phyloP scores from a whole-genome alignment of 2,329 filamentous ascomycete genomes.

The Trichoderma pleuroti region DNA sequence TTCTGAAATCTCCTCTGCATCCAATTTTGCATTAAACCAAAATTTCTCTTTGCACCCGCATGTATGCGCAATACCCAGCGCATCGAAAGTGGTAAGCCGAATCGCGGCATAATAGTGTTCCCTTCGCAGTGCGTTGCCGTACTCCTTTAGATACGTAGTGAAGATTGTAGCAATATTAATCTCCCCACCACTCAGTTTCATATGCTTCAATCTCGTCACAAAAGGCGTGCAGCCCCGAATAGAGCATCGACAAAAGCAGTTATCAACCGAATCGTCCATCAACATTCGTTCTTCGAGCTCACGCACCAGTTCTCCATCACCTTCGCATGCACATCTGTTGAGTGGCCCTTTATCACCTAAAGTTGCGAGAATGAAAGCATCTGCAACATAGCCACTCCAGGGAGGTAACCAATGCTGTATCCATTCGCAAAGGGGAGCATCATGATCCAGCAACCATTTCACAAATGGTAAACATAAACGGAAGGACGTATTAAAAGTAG shows the following conservation, averaged over 20 bases:
- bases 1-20: neutral
- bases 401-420: fast-evolving
- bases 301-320: neutral
- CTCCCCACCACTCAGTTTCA: neutral
- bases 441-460: neutral
- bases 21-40: neutral
- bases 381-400: neutral
- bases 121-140: neutral
- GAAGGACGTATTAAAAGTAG: no score
- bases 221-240: neutral
- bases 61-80: neutral
- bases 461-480: neutral
- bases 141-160: neutral
- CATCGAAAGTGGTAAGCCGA: neutral
- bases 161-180: neutral
- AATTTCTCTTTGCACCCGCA: fast-evolving
- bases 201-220: neutral
- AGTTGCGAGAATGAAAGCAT: neutral
- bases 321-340: neutral
- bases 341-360: neutral
- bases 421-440: neutral
- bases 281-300: neutral
- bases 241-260: neutral
- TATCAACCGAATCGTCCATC: neutral
- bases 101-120: neutral